Evolutionary conservation across 176 grass and related monocot genomes (phyloP), one percentile per base, ranked within the genome.

Genomic region (Zea luxurians): DNA sequence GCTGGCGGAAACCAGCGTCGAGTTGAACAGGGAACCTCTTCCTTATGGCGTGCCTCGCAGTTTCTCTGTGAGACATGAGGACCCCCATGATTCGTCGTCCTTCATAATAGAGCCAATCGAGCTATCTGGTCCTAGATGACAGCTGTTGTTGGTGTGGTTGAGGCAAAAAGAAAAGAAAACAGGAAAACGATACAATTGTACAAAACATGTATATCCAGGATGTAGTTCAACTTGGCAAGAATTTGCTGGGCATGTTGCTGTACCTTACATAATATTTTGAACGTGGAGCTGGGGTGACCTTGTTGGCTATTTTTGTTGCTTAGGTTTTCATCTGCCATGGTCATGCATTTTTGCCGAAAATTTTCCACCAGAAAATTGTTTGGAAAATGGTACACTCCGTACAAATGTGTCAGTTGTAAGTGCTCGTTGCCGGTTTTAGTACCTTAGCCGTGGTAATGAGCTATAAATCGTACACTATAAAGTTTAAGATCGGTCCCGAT

Each of bases 71-170:
- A 87, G 88, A 50, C 83, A 87, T n/a, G 96, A 91, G 68, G 96
- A 87, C 82, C 83, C 83, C 61, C 89, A 99, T 48, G 96, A 99
- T 86, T 89, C 92, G 37, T 95, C 90, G 1, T 95, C 96, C 72
- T 99, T 99, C 48, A 92, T 99, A 18, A 94, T 99, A 70, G 96
- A 99, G 47, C 83, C 96, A n/a, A 92, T 94, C 20, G 89, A 98
- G 55, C 85, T 98, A 58, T 98, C 92, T 48, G 96, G 96, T 4
- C 96, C 96, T 20, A 93, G 96, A 89, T 99, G 82, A 94, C 68
- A 59, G 2, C 21, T 60, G 38, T 17, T 59, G 13, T 35, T 41
- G 10, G 77, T 72, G 54, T 64, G n/a, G 2, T 37, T 6, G 37
- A 20, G 13, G 7, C 0, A 4, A 53, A 52, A 54, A 34, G 4